Evolutionary conservation across 2,329 filamentous ascomycete genomes (phyloP).

Genomic region (Periconia sp.): DNA sequence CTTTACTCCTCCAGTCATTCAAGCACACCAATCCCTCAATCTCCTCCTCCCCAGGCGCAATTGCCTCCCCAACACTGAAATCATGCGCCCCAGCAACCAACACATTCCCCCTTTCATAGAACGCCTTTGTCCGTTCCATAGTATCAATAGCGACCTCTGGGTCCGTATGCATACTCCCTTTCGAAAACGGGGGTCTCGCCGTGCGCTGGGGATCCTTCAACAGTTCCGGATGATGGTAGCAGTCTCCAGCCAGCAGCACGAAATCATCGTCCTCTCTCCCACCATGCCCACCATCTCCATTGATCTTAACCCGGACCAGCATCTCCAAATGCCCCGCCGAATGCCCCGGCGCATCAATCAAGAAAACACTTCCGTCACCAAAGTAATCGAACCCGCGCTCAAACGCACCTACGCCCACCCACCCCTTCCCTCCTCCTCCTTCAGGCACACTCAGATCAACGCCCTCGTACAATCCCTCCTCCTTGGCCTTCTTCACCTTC

Average conservation of each 20-base stretch:
- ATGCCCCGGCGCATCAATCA: slow-evolving; percentile 57
- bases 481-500: slow-evolving; percentile 22
- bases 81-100: slow-evolving; percentile 39
- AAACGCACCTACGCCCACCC: slow-evolving; percentile 46
- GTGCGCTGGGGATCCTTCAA: slow-evolving; percentile 29
- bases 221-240: slow-evolving; percentile 32
- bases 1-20: slow-evolving; percentile 25
- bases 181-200: slow-evolving; percentile 31
- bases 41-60: slow-evolving; percentile 20
- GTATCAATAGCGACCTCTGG: slow-evolving; percentile 30
- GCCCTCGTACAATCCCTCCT: slow-evolving; percentile 29
- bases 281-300: not conserved
- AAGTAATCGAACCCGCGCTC: slow-evolving; percentile 52
- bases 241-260: slow-evolving; percentile 35
- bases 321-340: slow-evolving; percentile 54
- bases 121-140: slow-evolving; percentile 24
- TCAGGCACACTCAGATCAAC: slow-evolving; percentile 23
- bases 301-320: slow-evolving; percentile 25
- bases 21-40: slow-evolving; percentile 27
- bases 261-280: slow-evolving; percentile 20
- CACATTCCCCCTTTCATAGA: slow-evolving; percentile 23
- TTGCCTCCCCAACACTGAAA: slow-evolving; percentile 25
- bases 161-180: slow-evolving; percentile 31
- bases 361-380: slow-evolving; percentile 51
- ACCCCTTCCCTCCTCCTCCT: slow-evolving; percentile 40